A percentile compares a stretch with the other conserved stretches of the same genome.
These are phyloP conservation scores for Immersiporthe knoxdaviesiana DNA, from an alignment of 2,329 filamentous ascomycete genomes.

Conservation along the genomic window DNA sequence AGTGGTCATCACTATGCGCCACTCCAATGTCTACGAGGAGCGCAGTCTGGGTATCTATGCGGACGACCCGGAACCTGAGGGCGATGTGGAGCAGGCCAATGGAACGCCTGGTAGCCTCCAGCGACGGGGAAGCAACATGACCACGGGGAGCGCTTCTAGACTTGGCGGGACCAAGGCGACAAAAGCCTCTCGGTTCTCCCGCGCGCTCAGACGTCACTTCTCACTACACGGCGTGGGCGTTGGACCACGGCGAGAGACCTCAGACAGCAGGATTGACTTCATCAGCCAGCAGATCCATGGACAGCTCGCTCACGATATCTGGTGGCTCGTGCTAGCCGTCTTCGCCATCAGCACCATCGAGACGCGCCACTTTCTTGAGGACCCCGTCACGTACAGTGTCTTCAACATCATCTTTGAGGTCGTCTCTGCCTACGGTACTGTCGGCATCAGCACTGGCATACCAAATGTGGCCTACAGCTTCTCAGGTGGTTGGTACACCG, in stretches of 20 bases:
- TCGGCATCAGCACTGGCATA: constrained; percentile 60
- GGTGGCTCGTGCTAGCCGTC: constrained; percentile 64
- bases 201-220: constrained; percentile 43
- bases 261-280: constrained; percentile 50
- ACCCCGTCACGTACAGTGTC: constrained; percentile 58
- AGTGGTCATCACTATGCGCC: constrained; percentile 65
- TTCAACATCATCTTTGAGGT: constrained; percentile 64
- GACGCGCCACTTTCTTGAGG: constrained; percentile 53
- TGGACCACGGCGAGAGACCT: constrained; percentile 31
- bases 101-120: not conserved
- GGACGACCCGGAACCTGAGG: constrained; percentile 35
- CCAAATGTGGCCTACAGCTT: constrained; percentile 58
- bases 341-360: constrained; percentile 64
- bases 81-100: constrained; percentile 15
- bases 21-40: constrained; percentile 75
- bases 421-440: constrained; percentile 61
- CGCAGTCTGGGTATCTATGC: constrained; percentile 64
- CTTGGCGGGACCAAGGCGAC: constrained; percentile 27
- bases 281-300: constrained; percentile 59
- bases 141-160: constrained; percentile 2
- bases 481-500: constrained; percentile 55
- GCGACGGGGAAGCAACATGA: constrained; percentile 3
- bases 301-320: constrained; percentile 67
- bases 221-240: constrained; percentile 51
- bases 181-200: constrained; percentile 38